These are phyloP conservation scores for Pulicaria dysenterica DNA, from an alignment of 129 eudicot genomes.

Conservation along the genomic window DNA sequence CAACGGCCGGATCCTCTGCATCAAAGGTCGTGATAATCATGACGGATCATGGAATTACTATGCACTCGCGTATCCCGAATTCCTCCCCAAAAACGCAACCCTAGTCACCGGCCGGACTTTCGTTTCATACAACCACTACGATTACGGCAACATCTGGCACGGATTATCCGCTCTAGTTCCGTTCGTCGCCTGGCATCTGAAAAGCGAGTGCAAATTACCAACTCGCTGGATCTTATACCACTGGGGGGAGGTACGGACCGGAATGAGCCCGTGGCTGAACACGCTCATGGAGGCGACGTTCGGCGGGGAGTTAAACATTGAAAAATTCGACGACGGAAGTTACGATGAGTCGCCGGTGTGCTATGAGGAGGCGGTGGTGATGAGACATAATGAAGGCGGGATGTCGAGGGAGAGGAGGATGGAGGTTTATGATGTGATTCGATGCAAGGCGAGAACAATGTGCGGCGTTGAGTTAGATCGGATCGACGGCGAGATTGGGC, in stretches of 20 bases:
- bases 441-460: constrained; percentile 66
- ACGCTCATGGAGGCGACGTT: constrained; percentile 69
- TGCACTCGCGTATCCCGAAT: constrained; percentile 73
- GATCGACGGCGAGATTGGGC: constrained; percentile 39
- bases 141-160: constrained; percentile 70
- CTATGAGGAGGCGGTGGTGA: constrained; percentile 84
- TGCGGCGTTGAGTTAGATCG: constrained; percentile 43
- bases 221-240: constrained; percentile 65
- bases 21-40: constrained; percentile 72
- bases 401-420: constrained; percentile 66
- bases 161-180: constrained; percentile 73
- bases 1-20: constrained; percentile 66
- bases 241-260: constrained; percentile 58
- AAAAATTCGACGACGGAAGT: constrained; percentile 36
- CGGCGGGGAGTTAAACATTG: constrained; percentile 42
- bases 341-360: constrained; percentile 39
- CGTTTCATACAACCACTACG: constrained; percentile 66
- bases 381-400: constrained; percentile 86
- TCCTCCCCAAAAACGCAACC: constrained; percentile 66
- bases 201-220: constrained; percentile 44
- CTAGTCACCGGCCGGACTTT: constrained; percentile 67
- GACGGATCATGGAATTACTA: constrained; percentile 92
- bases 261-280: constrained; percentile 60
- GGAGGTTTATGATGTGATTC: constrained; percentile 65
- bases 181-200: constrained; percentile 78